phyloP scores from a whole-genome alignment of 495 filamentous ascomycete genomes.

The Talaromyces thailandensis region DNA sequence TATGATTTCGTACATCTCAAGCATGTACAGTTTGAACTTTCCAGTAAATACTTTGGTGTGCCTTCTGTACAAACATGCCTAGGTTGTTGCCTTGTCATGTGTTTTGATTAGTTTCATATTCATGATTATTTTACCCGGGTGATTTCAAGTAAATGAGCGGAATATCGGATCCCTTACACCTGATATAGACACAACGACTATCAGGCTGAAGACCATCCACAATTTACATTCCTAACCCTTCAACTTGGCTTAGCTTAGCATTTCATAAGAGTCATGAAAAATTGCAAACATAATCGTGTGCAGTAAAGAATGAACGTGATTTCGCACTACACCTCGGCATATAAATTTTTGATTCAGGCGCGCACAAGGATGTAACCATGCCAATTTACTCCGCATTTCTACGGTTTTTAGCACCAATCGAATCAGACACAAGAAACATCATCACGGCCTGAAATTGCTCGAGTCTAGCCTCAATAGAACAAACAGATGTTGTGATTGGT shows the following conservation, averaged over 20 bases:
- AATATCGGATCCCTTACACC: neutral
- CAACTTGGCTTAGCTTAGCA: neutral
- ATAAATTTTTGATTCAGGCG: neutral
- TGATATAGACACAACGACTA: neutral
- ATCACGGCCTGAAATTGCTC: neutral
- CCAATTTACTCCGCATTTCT: neutral
- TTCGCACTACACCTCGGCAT: neutral
- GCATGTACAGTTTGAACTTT: neutral
- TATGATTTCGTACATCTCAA: neutral
- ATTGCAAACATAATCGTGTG: too few relatives aligned
- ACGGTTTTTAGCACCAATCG: neutral
- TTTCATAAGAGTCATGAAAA: neutral
- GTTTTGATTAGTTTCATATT: neutral
- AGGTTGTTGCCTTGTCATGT: neutral
- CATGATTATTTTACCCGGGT: neutral
- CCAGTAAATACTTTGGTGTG: neutral
- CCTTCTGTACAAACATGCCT: neutral
- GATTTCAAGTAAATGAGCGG: neutral
- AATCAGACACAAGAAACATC: neutral
- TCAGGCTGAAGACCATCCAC: neutral
- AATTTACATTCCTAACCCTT: neutral
- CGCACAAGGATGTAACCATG: neutral
- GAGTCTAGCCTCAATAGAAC: neutral
- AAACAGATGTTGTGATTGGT: neutral
- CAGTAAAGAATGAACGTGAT: neutral